Conservation (phyloP, 345 rosid species). For the Corymbia maculata region DNA sequence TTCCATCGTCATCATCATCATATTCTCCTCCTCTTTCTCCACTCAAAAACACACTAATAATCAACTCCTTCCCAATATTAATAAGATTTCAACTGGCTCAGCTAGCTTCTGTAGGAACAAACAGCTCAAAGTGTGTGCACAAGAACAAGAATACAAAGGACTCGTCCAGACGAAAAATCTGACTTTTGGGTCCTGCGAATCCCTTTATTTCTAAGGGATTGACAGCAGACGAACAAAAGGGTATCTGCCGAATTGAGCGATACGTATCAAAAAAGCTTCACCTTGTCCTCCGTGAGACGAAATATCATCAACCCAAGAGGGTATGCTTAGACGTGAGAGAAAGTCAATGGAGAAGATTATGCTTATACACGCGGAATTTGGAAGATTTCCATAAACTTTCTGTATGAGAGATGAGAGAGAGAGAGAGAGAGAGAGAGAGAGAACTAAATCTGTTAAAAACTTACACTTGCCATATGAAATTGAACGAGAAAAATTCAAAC, state of each 20-base stretch:
- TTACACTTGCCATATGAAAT: neutral
- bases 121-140: neutral
- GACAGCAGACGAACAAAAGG: neutral
- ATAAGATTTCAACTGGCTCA: neutral
- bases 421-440: neutral
- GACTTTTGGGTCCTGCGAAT: neutral
- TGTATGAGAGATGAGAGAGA: neutral
- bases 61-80: neutral
- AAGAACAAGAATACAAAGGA: neutral
- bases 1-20: slow-evolving; percentile 63
- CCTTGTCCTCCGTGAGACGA: neutral
- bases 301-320: neutral
- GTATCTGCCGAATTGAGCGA: neutral
- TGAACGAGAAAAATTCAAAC: neutral
- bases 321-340: neutral
- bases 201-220: neutral
- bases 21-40: slow-evolving; percentile 1
- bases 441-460: neutral
- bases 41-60: neutral
- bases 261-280: neutral
- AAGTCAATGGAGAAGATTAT: neutral
- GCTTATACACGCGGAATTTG: neutral
- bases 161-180: neutral
- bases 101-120: neutral
- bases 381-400: neutral